Base-by-base conservation (phyloP, 2,329 filamentous ascomycete genomes). In the Furcasterigmium furcatum region DNA sequence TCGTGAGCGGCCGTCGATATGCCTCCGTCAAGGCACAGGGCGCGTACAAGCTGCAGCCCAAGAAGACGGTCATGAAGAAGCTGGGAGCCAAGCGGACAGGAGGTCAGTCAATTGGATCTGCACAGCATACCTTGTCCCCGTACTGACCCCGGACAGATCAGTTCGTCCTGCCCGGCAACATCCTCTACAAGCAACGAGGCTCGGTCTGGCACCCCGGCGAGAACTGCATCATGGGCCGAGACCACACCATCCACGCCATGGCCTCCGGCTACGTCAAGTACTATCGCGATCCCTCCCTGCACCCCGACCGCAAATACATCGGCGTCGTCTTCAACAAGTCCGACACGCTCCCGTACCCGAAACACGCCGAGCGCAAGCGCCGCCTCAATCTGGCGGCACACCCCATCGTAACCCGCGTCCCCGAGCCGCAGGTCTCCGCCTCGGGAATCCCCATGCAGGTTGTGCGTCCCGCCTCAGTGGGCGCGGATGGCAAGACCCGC, bases 131-230 rank as follows among this genome's bases (percentile, higher is more conserved):
- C 19, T 14, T 10, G 9, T 9, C 20, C 32, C n/a, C 8, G 34
- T 38, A 46, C 48, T 49, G 45, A 54, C 29, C 38, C 19, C 29
- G 4, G 13, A 47, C 61, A 91, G 87, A 92, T 64, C 87, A 96
- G 73, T 95, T 86, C 66, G 94, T 99, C 29, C 87, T 96, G 47
- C 87, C 91, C 5, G 94, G 94, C 45, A 97, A 96, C 74, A 99
- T 99, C 68, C 88, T 99, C 70, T 99, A 94, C 80, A 91, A 90
- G 64, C 94, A 99, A 70, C 86, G 92, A 59, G 94, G 94, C 58
- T 95, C 94, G 4, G 81, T 85, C 59, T 99, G 94, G 94, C 92
- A 86, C 65, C 87, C 94, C 1, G 94, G 94, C 59, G 94, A 97
- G 65, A 97, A 99, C 71, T 89, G 88, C 67, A 88, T 85, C 58